A percentile compares a stretch with the other conserved stretches of the same genome.
These are phyloP conservation scores for Cucumis hystrix DNA, from an alignment of 306 rosid species.

Conservation along the genomic window DNA sequence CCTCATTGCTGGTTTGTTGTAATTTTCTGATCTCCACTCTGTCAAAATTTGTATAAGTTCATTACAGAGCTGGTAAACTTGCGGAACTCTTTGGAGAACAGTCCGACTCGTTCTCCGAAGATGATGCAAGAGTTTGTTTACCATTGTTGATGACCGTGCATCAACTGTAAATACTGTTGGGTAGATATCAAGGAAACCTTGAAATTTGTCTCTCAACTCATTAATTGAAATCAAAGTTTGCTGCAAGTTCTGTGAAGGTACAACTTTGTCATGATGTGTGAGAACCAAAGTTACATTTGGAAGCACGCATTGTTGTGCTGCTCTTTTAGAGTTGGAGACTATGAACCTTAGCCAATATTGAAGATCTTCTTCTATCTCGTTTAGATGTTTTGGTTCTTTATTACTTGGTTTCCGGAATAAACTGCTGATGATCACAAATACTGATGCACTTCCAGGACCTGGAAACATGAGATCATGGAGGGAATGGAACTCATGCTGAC, in stretches of 20 bases:
- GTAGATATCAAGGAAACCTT: constrained; percentile 78
- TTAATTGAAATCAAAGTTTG: constrained; percentile 50
- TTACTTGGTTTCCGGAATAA: constrained; percentile 64
- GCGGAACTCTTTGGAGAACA: constrained; percentile 77
- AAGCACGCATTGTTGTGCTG: constrained; percentile 72
- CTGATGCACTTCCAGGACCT: constrained; percentile 83
- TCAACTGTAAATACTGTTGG: constrained; percentile 81
- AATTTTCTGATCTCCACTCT: constrained; percentile 85
- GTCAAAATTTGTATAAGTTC: constrained; percentile 60
- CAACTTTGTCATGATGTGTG: constrained; percentile 71
- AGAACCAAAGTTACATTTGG: constrained; percentile 82
- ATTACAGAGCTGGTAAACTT: constrained; percentile 82
- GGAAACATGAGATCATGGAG: constrained; percentile 98
- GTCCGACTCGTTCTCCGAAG: constrained; percentile 65
- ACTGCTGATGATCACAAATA: constrained; percentile 61
- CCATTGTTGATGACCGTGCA: constrained; percentile 83
- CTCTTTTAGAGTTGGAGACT: constrained; percentile 76
- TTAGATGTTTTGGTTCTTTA: constrained; percentile 51
- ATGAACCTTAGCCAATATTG: constrained; percentile 95
- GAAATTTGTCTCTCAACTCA: constrained; percentile 72
- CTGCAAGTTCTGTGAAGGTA: constrained; percentile 52
- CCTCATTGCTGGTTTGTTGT: constrained; percentile 87
- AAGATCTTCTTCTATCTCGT: constrained; percentile 85
- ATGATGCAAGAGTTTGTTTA: constrained; percentile 71
- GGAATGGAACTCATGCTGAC: constrained; percentile 79